Base-by-base conservation (phyloP, 257 asterid genomes). In the Petunia axillaris region DNA sequence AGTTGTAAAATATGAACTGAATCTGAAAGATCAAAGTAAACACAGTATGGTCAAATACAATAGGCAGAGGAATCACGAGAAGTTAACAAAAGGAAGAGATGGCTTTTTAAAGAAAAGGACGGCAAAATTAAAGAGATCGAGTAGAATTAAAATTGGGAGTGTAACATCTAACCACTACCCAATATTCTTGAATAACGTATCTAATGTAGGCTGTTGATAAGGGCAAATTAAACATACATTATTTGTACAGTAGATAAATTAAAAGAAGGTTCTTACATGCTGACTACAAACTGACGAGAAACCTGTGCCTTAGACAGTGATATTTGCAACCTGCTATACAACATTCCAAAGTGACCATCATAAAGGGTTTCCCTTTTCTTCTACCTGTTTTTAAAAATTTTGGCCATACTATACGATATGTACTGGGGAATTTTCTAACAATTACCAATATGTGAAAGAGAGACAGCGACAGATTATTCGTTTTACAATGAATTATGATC, bases 61-160 rank as follows among this genome's bases (percentile, higher is more conserved):
- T 11, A 13, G 1, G 13, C 2, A 50, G 14, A 73, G 44, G 78
- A 73, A 73, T 73, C 78, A 73, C 62, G 62, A 73, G 62, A 73
- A 3, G 62, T 2, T 71, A 1, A 71, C 11, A 11, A 65, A 25
- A 39, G 25, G 48, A 6, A 2, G 35, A 9, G 5, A 4, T 11
- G 5, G 13, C 1, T 64, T 39, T 38, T 36, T 1, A 8, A 63
- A 38, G 48, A 46, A 70, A 16, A 46, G 59, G 10, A 46, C 4
- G 25, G 10, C 37, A 58, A 11, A 71, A 52, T 52, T 71, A 53
- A 71, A 68, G 25, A 25, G 25, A 25, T 25, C 25, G 38, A 35
- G 83, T 59, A 75, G 81, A 68, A 63, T 79, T 84, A 57, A 84
- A 78, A 86, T 88, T 74, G 87, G 85, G 89, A 53, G 88, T 82